Evolutionary conservation across 257 asterid genomes (phyloP).

Genomic region (Penstemon newberryi): DNA sequence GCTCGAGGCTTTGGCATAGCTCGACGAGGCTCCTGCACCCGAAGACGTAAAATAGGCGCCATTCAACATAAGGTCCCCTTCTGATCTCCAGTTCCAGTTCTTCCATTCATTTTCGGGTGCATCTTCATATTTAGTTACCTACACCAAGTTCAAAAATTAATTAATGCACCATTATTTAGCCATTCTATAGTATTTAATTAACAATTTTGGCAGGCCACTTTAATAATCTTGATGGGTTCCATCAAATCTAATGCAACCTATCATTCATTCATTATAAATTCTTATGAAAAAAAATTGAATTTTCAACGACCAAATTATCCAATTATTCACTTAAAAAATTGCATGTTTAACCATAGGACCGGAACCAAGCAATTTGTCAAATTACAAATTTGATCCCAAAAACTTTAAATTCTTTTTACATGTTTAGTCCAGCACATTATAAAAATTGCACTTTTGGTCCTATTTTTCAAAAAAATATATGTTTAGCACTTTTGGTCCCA

Average conservation of each 20-base stretch:
- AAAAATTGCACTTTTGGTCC: no score
- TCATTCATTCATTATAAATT: neutral
- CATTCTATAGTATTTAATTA: neutral
- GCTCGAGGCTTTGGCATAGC: conserved; percentile 65
- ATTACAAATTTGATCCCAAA: no score
- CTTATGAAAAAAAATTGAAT: neutral
- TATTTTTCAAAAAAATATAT: no score
- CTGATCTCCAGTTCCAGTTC: conserved; percentile 66
- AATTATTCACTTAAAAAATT: no score
- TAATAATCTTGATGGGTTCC: neutral
- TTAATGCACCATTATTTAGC: neutral
- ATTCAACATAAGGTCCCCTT: conserved; percentile 66
- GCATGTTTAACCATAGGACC: no score
- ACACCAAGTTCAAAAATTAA: neutral
- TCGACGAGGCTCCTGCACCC: conserved; percentile 50
- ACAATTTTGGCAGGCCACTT: neutral
- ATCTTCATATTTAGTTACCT: conserved; percentile 66
- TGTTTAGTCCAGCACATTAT: no score
- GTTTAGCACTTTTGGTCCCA: no score
- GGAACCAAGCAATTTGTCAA: no score
- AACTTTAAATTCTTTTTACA: no score
- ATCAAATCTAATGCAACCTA: neutral
- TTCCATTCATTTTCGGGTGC: conserved; percentile 60
- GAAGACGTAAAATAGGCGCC: conserved; percentile 59
- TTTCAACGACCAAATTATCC: no score